These are phyloP conservation scores for Sporothrix luriei DNA, from an alignment of 2,329 filamentous ascomycete species.

Conservation along the genomic window DNA sequence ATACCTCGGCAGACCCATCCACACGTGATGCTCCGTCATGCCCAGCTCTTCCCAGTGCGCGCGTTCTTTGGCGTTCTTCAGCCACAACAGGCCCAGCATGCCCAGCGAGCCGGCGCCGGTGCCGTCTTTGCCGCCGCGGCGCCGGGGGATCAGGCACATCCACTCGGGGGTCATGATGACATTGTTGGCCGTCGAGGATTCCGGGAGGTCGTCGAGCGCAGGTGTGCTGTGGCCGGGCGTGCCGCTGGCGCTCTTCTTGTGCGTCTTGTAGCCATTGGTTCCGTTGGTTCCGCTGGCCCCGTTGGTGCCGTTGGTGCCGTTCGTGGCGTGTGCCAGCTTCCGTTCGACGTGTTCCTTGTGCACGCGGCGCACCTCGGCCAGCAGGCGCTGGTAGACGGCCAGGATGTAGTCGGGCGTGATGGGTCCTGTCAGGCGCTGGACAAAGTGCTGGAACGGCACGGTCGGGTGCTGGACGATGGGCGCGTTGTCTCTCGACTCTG, in stretches of 20 bases:
- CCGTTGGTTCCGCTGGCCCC: conserved; percentile 5
- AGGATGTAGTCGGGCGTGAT: conserved; percentile 31
- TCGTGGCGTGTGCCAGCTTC: neutral
- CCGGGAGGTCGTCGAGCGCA: conserved; percentile 26
- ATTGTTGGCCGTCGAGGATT: conserved; percentile 40
- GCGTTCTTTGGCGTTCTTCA: conserved; percentile 37
- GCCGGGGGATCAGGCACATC: conserved; percentile 44
- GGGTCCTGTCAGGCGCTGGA: conserved; percentile 31
- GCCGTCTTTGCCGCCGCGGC: conserved; percentile 38
- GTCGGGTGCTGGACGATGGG: conserved; percentile 33
- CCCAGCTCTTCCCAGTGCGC: conserved; percentile 39
- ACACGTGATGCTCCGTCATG: conserved; percentile 37
- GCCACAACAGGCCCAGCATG: conserved; percentile 45
- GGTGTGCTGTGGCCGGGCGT: conserved; percentile 27
- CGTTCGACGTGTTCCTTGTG: conserved; percentile 31
- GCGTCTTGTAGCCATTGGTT: neutral
- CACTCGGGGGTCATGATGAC: conserved; percentile 42
- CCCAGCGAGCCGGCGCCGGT: conserved; percentile 42
- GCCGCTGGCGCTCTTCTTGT: conserved; percentile 20
- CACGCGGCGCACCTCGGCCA: conserved; percentile 32
- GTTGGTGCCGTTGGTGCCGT: neutral
- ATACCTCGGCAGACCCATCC: conserved; percentile 35
- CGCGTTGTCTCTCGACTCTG: neutral
- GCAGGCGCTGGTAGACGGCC: conserved; percentile 35
- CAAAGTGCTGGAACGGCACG: conserved; percentile 37